Percentiles rank a stretch among this genome's conserved stretches.
phyloP scores from a whole-genome alignment of 345 rosid genomes.

The Sisymbrium altissimum region DNA sequence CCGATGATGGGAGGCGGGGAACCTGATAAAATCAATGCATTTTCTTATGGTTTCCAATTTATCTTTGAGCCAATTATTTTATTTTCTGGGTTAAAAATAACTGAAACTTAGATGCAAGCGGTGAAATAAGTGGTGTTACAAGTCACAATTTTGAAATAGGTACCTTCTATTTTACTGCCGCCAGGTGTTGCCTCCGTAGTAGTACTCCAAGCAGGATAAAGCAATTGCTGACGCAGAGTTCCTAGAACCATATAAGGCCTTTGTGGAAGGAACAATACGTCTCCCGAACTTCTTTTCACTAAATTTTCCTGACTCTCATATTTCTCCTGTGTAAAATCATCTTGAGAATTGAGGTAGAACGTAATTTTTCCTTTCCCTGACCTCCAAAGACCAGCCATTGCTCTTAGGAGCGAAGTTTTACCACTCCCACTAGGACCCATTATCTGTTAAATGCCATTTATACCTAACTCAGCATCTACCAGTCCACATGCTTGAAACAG shows the following conservation, averaged over 20 bases:
- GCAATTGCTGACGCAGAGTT: slow-evolving; percentile 90
- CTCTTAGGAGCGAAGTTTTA: slow-evolving; percentile 90
- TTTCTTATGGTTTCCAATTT: not conserved
- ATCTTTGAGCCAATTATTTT: not conserved
- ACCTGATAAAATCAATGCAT: slow-evolving; percentile 34
- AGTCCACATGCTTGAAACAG: not conserved
- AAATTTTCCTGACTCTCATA: slow-evolving; percentile 34
- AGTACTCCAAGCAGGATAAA: slow-evolving; percentile 73
- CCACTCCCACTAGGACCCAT: slow-evolving; percentile 95
- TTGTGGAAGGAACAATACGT: slow-evolving; percentile 85
- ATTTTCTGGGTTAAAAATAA: not conserved
- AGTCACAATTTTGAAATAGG: not conserved
- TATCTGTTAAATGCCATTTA: slow-evolving; percentile 50
- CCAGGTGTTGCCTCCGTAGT: slow-evolving; percentile 20
- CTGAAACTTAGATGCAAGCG: slow-evolving; percentile 8
- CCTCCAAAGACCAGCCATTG: slow-evolving; percentile 94
- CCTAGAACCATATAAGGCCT: slow-evolving; percentile 98
- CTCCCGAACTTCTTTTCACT: slow-evolving; percentile 43
- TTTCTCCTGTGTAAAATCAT: slow-evolving; percentile 34
- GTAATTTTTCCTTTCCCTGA: slow-evolving; percentile 80
- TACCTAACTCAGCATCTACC: slow-evolving; percentile 12
- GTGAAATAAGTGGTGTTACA: not conserved
- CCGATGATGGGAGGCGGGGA: slow-evolving; percentile 46
- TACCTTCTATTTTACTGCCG: slow-evolving; percentile 25
- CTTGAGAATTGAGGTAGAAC: slow-evolving; percentile 50